Evolutionary conservation across 1,284 basidiomycete species (phyloP), one percentile per base, ranked within the genome.

Genomic region (Austroboletus niveus): DNA sequence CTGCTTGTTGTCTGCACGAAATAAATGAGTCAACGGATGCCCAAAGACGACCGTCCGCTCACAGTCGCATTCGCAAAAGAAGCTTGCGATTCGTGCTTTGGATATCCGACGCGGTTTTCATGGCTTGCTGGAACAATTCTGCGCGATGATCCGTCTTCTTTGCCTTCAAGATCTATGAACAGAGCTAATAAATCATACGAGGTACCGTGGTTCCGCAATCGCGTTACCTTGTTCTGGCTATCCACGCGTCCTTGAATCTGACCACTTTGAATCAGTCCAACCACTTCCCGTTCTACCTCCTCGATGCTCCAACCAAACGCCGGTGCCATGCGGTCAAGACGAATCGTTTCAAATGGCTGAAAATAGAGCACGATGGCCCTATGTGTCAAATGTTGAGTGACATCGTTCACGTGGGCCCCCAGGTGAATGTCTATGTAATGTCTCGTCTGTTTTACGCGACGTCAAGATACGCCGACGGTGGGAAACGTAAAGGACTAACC

Each of bases 301-400:
- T 81, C 79, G 5, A 87, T 72, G 0, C 77, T 75, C 84, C 90
- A 90, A 7, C 93, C 93, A 61, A 96, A 94, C 4, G 91, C 89
- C 2, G 70, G 69, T 38, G 85, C 84, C 87, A 95, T 90, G 31
- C 88, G 79, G 39, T 85, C 80, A 24, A 96, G 80, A 57, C 81
- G 79, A 64, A 95, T 89, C 15, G 87, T 81, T 40, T 86, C 73
- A 65, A 93, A 95, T 0, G 93, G 92, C 57, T 85, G 80, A 75
- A 94, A 91, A 71, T 94, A 94, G 36, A 89, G 75, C n/a, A 89
- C 81, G 41, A 93, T 74, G 0, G 89, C 85, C 50, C 83, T 85
- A 56, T 84, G 81, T 17, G 81, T 82, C 64, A 94, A 84, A 42
- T 78, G 73, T 55, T 76, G 77, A 24, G 78, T 81, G 44, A 88